Percentiles rank a stretch among this genome's conserved stretches.
Evolutionary conservation across 352 stramenopile genomes (phyloP).

Genomic region (Saprolegnia diclina): DNA sequence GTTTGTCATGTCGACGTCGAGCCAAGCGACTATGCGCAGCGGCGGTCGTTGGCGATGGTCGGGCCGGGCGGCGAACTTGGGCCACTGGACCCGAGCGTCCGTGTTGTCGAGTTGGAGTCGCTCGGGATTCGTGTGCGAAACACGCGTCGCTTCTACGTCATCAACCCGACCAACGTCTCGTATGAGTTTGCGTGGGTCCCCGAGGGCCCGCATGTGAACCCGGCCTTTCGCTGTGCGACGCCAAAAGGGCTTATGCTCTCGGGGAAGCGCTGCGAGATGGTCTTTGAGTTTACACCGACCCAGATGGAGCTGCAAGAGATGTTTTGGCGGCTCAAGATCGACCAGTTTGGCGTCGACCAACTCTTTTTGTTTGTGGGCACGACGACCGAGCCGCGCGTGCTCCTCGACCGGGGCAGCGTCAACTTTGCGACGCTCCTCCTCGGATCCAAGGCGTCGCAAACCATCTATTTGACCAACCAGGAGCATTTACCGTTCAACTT

Average conservation of each 20-base stretch:
- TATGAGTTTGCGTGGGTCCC: constrained; percentile 93
- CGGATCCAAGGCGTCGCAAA: constrained; percentile 80
- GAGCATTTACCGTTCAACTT: constrained; percentile 93
- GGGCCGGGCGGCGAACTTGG: constrained; percentile 81
- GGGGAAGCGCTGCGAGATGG: constrained; percentile 91
- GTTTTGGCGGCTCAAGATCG: constrained; percentile 89
- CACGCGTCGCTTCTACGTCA: constrained; percentile 88
- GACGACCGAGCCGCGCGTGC: constrained; percentile 86
- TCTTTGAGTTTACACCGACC: constrained; percentile 94
- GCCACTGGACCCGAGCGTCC: constrained; percentile 78
- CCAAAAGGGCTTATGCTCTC: constrained; percentile 87
- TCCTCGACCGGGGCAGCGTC: constrained; percentile 80
- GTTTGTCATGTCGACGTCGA: constrained; percentile 92
- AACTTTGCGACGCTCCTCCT: constrained; percentile 92
- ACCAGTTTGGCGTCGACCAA: constrained; percentile 84
- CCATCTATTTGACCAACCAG: constrained; percentile 85
- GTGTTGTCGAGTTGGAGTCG: constrained; percentile 90
- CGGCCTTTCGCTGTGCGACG: constrained; percentile 87
- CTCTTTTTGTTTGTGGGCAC: constrained; percentile 90
- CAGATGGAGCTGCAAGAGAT: constrained; percentile 85
- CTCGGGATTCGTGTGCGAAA: constrained; percentile 88
- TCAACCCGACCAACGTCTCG: constrained; percentile 90
- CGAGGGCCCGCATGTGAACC: constrained; percentile 52
- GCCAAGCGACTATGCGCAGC: constrained; percentile 80
- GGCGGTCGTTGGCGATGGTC: constrained; percentile 50